A percentile compares a stretch with the other conserved stretches of the same genome.
These are phyloP conservation scores for Flaveria bidentis DNA, from an alignment of 129 eudicot species.

Conservation along the genomic window DNA sequence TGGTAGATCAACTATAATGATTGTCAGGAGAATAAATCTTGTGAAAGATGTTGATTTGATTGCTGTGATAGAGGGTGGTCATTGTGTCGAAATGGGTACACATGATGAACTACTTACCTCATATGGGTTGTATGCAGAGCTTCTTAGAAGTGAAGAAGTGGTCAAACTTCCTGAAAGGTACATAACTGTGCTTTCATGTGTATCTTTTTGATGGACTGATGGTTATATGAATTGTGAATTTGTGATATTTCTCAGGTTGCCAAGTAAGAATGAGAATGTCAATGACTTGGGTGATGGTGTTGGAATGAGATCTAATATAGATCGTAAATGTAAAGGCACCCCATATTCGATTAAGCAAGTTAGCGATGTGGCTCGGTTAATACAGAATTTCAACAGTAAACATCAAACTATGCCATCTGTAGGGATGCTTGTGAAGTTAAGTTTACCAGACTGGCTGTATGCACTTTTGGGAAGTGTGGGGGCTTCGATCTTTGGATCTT, in stretches of 20 bases:
- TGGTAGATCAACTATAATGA: slow-evolving; percentile 54
- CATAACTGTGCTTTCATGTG: not conserved
- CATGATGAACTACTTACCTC: slow-evolving; percentile 52
- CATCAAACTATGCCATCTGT: slow-evolving; percentile 35
- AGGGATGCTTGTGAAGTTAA: slow-evolving; percentile 53
- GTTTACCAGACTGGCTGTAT: slow-evolving; percentile 60
- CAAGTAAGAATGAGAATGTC: slow-evolving; percentile 41
- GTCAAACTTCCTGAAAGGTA: slow-evolving; percentile 63
- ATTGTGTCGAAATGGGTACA: slow-evolving; percentile 60
- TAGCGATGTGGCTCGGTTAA: slow-evolving; percentile 17
- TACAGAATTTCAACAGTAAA: slow-evolving; percentile 30
- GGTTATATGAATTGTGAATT: not conserved
- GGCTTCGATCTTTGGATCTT: slow-evolving; percentile 58
- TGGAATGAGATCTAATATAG: slow-evolving; percentile 33
- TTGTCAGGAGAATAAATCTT: slow-evolving; percentile 43
- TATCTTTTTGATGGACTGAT: not conserved
- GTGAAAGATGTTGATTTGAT: slow-evolving; percentile 57
- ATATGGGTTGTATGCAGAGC: slow-evolving; percentile 54
- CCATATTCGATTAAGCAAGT: slow-evolving; percentile 20
- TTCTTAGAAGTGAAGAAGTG: slow-evolving; percentile 54
- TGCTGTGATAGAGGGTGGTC: slow-evolving; percentile 67
- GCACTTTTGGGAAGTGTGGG: slow-evolving; percentile 59
- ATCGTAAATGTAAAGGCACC: slow-evolving; percentile 19
- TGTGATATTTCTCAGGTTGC: slow-evolving; percentile 39
- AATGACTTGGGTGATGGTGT: slow-evolving; percentile 36